Evolutionary conservation across 2,329 filamentous ascomycete species (phyloP).

Genomic region (Taxawa tesnikishii): DNA sequence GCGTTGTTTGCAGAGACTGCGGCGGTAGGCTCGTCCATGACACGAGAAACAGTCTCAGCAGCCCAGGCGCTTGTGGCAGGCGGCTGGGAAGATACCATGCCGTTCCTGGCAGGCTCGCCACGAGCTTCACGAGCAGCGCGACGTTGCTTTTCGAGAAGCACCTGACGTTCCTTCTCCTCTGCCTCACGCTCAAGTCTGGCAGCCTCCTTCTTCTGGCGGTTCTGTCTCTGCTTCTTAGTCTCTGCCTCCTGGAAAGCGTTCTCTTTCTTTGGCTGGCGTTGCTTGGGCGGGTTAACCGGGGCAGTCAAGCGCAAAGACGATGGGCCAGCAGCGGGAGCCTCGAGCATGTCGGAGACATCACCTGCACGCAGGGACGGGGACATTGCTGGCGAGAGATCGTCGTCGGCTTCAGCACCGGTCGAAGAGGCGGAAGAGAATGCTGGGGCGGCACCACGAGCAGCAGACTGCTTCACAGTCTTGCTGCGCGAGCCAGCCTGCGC

Average conservation of each 20-base stretch:
- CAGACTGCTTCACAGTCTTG: conserved; percentile 57
- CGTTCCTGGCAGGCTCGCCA: conserved; percentile 73
- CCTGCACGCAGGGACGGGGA: conserved; percentile 53
- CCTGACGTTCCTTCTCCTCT: conserved; percentile 66
- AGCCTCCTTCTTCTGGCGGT: conserved; percentile 75
- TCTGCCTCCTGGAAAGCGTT: conserved; percentile 53
- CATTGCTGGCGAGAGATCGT: conserved; percentile 59
- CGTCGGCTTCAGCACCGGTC: conserved; percentile 63
- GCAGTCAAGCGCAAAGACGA: conserved; percentile 69
- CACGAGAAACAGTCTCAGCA: conserved; percentile 17
- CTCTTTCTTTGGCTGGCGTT: conserved; percentile 50
- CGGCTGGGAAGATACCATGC: conserved; percentile 38
- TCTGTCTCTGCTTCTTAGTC: conserved; percentile 93
- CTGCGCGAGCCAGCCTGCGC: conserved; percentile 25
- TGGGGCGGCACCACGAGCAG: conserved; percentile 18
- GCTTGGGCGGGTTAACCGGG: conserved; percentile 39
- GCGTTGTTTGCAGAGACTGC: conserved; percentile 10
- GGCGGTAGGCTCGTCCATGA: conserved; percentile 10
- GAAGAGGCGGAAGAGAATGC: conserved; percentile 48
- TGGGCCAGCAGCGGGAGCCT: conserved; percentile 54
- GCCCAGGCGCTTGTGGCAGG: conserved; percentile 45
- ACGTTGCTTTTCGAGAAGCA: conserved; percentile 68
- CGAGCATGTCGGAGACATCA: conserved; percentile 86
- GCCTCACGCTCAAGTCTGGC: conserved; percentile 64
- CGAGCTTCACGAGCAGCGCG: conserved; percentile 71